Evolutionary conservation across 176 grass and related monocot species (phyloP).

Genomic region (Poa annua): DNA sequence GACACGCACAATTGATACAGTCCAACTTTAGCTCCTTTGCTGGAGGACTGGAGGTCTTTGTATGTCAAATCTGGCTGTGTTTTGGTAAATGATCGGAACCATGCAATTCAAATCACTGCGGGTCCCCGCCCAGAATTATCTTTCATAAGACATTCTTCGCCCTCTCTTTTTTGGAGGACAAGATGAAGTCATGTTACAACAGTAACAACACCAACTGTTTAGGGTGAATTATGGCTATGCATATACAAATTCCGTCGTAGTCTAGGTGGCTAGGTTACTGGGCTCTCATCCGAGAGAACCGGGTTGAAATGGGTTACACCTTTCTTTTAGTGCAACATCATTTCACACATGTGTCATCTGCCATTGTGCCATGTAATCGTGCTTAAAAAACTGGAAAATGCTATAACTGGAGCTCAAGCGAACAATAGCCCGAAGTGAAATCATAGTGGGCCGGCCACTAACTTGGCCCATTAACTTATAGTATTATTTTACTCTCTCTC

Average conservation of each 20-base stretch:
- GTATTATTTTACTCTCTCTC: too few relatives aligned
- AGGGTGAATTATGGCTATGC: too few relatives aligned
- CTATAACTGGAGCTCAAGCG: too few relatives aligned
- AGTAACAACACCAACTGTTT: too few relatives aligned
- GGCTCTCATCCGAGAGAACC: slow-evolving; percentile 85
- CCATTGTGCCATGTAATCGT: too few relatives aligned
- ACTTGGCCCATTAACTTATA: too few relatives aligned
- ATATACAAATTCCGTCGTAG: slow-evolving; percentile 49
- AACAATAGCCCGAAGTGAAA: too few relatives aligned
- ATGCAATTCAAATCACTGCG: background rate
- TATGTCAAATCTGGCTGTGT: background rate
- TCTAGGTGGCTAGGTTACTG: slow-evolving; percentile 97
- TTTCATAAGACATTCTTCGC: background rate
- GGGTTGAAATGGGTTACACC: slow-evolving; percentile 46
- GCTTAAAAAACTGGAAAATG: too few relatives aligned
- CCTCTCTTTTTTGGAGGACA: background rate
- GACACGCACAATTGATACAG: background rate
- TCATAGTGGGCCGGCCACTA: too few relatives aligned
- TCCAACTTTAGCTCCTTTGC: background rate
- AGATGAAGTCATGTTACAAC: background rate
- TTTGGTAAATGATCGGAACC: background rate
- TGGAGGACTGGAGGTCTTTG: background rate
- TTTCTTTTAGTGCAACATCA: too few relatives aligned
- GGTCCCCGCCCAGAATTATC: background rate
- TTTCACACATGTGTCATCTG: too few relatives aligned